Evolutionary conservation across 2,329 filamentous ascomycete species (phyloP).

Genomic region (Epichloe hybrida): DNA sequence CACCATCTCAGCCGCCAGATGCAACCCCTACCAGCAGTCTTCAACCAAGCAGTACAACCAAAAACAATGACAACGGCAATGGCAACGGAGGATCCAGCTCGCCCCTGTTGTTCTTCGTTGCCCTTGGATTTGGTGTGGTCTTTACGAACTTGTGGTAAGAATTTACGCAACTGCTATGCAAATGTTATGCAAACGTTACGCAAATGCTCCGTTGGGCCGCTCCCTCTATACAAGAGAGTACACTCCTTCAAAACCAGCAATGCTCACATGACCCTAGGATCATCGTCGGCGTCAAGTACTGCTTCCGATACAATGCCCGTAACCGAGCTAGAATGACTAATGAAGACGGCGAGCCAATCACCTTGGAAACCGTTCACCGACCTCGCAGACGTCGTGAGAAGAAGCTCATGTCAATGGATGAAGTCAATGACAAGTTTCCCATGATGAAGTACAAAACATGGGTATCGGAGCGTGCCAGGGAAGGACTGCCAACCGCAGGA

Average conservation of each 20-base stretch:
- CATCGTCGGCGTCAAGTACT: slow-evolving; percentile 98
- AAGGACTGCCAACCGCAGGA: slow-evolving; percentile 72
- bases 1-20: slow-evolving; percentile 5
- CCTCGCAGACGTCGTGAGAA: slow-evolving; percentile 86
- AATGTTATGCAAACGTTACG: background rate
- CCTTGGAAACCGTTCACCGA: slow-evolving; percentile 67
- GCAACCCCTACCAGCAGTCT: slow-evolving; percentile 7
- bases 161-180: background rate
- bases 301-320: slow-evolving; percentile 93
- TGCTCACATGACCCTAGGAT: slow-evolving; percentile 52
- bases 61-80: slow-evolving; percentile 10
- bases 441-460: slow-evolving; percentile 94
- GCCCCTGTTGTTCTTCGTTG: slow-evolving; percentile 66
- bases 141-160: slow-evolving; percentile 96
- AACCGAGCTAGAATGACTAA: slow-evolving; percentile 66
- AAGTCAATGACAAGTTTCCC: slow-evolving; percentile 95
- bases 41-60: slow-evolving; percentile 6
- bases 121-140: slow-evolving; percentile 90
- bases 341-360: slow-evolving; percentile 79
- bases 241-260: background rate
- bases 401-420: slow-evolving; percentile 98
- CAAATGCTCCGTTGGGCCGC: background rate
- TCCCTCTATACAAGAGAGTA: background rate
- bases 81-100: slow-evolving; percentile 23
- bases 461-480: slow-evolving; percentile 68